A percentile compares a stretch with the other conserved stretches of the same genome.
Conservation (phyloP, 2,329 filamentous ascomycete species). For the Geosmithia morbida region DNA sequence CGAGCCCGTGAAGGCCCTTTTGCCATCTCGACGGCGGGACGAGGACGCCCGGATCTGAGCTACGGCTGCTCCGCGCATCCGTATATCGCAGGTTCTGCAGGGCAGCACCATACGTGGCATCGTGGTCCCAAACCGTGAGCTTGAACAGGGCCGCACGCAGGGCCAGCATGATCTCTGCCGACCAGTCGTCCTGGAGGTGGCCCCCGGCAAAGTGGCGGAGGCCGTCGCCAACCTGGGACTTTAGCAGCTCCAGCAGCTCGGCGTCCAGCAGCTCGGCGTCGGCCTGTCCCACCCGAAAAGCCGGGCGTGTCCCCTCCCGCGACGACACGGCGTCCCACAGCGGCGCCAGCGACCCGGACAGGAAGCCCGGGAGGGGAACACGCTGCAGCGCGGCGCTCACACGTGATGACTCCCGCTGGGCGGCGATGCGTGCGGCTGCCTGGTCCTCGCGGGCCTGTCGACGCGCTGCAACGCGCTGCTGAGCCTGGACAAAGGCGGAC, state of each 20-base stretch:
- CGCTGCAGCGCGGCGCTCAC: slow-evolving; percentile 39
- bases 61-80: slow-evolving; percentile 56
- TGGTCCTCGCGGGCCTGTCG: slow-evolving; percentile 61
- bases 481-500: slow-evolving; percentile 69
- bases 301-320: slow-evolving; percentile 66
- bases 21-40: slow-evolving; percentile 66
- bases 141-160: slow-evolving; percentile 80
- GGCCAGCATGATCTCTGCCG: slow-evolving; percentile 65
- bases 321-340: slow-evolving; percentile 60
- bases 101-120: slow-evolving; percentile 85
- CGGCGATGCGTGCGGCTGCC: slow-evolving; percentile 38
- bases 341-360: slow-evolving; percentile 26
- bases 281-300: slow-evolving; percentile 88
- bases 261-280: slow-evolving; percentile 92
- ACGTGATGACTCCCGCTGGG: slow-evolving; percentile 34
- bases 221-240: slow-evolving; percentile 73
- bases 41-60: slow-evolving; percentile 27
- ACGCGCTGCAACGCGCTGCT: slow-evolving; percentile 71
- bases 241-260: slow-evolving; percentile 75
- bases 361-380: slow-evolving; percentile 36
- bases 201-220: slow-evolving; percentile 71
- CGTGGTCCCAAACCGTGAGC: slow-evolving; percentile 89
- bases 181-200: slow-evolving; percentile 73
- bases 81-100: slow-evolving; percentile 85
- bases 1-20: slow-evolving; percentile 68